A percentile compares a stretch with the other conserved stretches of the same genome.
phyloP scores from a whole-genome alignment of 768 basidiomycete genomes.

The Boletellus ananiceps region DNA sequence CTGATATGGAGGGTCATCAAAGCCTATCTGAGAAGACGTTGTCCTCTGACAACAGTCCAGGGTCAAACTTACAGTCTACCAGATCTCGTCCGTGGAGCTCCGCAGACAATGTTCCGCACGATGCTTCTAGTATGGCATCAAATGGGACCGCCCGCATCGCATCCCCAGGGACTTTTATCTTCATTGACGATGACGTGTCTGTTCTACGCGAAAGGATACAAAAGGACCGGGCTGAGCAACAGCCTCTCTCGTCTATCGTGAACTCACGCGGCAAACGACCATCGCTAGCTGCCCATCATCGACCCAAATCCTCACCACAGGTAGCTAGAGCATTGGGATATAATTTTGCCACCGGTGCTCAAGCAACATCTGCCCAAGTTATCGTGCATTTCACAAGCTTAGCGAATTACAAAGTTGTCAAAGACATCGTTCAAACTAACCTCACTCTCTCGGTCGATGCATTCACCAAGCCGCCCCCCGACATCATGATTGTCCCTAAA shows the following conservation, averaged over 20 bases:
- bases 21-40: constrained; percentile 12
- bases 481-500: constrained; percentile 96
- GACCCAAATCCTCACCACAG: constrained; percentile 78
- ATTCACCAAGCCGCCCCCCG: constrained; percentile 55
- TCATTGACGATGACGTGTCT: constrained; percentile 89
- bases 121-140: constrained; percentile 12
- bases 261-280: constrained; percentile 57
- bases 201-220: constrained; percentile 73
- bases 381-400: constrained; percentile 91
- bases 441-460: constrained; percentile 42
- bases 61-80: constrained; percentile 3
- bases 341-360: constrained; percentile 24
- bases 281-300: constrained; percentile 59
- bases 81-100: constrained; percentile 23
- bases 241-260: constrained; percentile 33
- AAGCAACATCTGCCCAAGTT: constrained; percentile 33
- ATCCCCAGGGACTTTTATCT: constrained; percentile 56
- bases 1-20: constrained; percentile 42
- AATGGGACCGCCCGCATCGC: constrained; percentile 25
- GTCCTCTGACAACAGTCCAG: constrained; percentile 6
- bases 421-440: constrained; percentile 72
- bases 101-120: constrained; percentile 18
- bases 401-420: constrained; percentile 81
- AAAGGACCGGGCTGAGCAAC: constrained; percentile 56
- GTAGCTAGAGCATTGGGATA: constrained; percentile 54